A percentile compares a stretch with the other conserved stretches of the same genome.
Conservation (phyloP, 768 basidiomycete species). For the Hypsizygus marmoreus region DNA sequence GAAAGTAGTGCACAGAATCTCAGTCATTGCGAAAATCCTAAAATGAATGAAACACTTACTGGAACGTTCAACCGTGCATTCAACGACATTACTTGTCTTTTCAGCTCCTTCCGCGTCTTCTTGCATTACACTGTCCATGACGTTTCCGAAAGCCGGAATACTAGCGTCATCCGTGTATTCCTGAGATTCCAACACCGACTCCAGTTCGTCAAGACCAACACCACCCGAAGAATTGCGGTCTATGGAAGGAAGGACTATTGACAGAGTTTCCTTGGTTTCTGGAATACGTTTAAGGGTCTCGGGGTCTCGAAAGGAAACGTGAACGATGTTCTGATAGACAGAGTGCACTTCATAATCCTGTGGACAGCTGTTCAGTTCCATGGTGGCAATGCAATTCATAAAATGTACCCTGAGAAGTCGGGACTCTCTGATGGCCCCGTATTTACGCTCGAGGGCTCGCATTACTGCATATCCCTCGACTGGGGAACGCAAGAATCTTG, state of each 20-base stretch:
- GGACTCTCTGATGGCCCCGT: constrained; percentile 49
- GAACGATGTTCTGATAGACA: constrained; percentile 43
- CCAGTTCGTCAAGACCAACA: constrained; percentile 38
- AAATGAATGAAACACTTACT: constrained; percentile 12
- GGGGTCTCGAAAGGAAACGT: constrained; percentile 47
- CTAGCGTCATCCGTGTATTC: constrained; percentile 10
- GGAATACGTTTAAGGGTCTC: constrained; percentile 41
- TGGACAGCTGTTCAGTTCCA: not conserved
- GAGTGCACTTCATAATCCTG: constrained; percentile 52
- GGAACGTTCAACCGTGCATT: constrained; percentile 20
- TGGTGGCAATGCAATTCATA: too few species aligned
- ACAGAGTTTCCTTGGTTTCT: constrained; percentile 23
- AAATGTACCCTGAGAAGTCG: constrained; percentile 41
- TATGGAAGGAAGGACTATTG: constrained; percentile 26
- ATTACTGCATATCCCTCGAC: constrained; percentile 53
- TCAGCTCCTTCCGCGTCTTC: constrained; percentile 3
- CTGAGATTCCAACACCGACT: constrained; percentile 18
- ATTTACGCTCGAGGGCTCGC: constrained; percentile 56
- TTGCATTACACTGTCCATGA: constrained; percentile 6
- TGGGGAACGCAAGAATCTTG: constrained; percentile 45
- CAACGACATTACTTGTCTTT: constrained; percentile 15
- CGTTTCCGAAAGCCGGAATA: constrained; percentile 6
- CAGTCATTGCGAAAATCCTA: not conserved
- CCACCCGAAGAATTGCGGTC: constrained; percentile 27
- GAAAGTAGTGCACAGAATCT: too few species aligned